Conservation (phyloP, 305 asterid species). For the Euphrasia arctica region DNA sequence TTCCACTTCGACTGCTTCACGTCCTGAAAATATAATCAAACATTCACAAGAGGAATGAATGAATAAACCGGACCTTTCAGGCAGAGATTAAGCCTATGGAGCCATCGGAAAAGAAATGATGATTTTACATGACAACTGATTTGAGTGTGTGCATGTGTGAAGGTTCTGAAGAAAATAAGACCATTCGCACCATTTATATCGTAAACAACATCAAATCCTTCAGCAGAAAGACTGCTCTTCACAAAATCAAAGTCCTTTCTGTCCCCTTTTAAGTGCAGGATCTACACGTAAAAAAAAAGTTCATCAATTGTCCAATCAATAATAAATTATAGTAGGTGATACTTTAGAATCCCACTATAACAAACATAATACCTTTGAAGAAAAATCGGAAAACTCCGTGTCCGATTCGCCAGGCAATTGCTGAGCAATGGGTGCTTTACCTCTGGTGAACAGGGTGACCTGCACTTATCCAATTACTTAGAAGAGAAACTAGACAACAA, state of each 20-base stretch:
- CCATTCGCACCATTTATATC: constrained; percentile 78
- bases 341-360: not conserved
- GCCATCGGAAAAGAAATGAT: not conserved
- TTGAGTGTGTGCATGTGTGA: not conserved
- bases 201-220: constrained; percentile 90
- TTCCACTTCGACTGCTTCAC: constrained; percentile 91
- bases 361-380: constrained; percentile 54
- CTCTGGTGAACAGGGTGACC: constrained; percentile 96
- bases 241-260: constrained; percentile 87
- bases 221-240: constrained; percentile 80
- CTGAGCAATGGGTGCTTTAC: constrained; percentile 91
- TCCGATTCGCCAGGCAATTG: constrained; percentile 94
- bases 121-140: not conserved
- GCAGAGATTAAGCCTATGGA: too few relatives aligned
- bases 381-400: constrained; percentile 60
- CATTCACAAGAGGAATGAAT: constrained; percentile 8
- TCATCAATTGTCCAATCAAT: not conserved
- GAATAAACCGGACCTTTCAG: too few relatives aligned
- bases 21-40: constrained; percentile 50
- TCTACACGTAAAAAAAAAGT: constrained; percentile 35
- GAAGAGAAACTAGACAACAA: constrained; percentile 1
- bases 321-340: not conserved
- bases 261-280: constrained; percentile 94
- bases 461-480: constrained; percentile 29
- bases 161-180: not conserved